These are phyloP conservation scores for Pseudopithomyces maydicus DNA, from an alignment of 2,329 filamentous ascomycete genomes.

Conservation along the genomic window DNA sequence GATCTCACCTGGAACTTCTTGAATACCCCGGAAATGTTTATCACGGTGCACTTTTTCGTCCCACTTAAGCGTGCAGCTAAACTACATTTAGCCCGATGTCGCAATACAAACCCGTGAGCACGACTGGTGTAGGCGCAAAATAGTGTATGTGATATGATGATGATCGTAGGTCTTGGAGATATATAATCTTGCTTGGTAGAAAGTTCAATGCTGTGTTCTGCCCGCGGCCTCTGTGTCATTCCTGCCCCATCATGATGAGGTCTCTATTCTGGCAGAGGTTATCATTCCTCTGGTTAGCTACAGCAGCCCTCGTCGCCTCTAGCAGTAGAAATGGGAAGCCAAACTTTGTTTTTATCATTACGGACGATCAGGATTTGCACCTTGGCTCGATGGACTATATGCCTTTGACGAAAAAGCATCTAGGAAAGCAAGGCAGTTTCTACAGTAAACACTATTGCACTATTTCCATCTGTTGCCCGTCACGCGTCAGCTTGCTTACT, in stretches of 20 bases:
- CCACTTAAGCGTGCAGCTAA: not conserved
- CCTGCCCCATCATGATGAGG: not conserved
- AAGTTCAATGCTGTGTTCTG: not conserved
- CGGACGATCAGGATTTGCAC: conserved; percentile 69
- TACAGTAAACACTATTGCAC: conserved; percentile 69
- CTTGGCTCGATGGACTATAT: conserved; percentile 66
- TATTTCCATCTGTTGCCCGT: conserved; percentile 68
- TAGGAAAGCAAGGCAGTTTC: conserved; percentile 61
- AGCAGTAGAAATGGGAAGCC: conserved; percentile 9
- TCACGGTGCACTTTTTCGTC: too few relatives aligned
- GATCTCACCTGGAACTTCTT: too few relatives aligned
- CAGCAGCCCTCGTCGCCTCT: not conserved
- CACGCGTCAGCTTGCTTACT: conserved; percentile 67
- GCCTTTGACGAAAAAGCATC: conserved; percentile 60
- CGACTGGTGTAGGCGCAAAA: not conserved
- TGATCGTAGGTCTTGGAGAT: not conserved
- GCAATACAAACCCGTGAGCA: not conserved
- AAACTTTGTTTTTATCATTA: conserved; percentile 69
- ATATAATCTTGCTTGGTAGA: not conserved
- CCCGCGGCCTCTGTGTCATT: not conserved
- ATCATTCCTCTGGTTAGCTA: not conserved
- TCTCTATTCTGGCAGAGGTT: not conserved
- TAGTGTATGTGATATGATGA: not conserved
- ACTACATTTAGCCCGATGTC: not conserved
- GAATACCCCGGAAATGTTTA: not conserved